A percentile compares a stretch with the other conserved stretches of the same genome.
These are phyloP conservation scores for Cyclotella choctawhatcheeana DNA, from an alignment of 108 stramenopile genomes.

Conservation along the genomic window DNA sequence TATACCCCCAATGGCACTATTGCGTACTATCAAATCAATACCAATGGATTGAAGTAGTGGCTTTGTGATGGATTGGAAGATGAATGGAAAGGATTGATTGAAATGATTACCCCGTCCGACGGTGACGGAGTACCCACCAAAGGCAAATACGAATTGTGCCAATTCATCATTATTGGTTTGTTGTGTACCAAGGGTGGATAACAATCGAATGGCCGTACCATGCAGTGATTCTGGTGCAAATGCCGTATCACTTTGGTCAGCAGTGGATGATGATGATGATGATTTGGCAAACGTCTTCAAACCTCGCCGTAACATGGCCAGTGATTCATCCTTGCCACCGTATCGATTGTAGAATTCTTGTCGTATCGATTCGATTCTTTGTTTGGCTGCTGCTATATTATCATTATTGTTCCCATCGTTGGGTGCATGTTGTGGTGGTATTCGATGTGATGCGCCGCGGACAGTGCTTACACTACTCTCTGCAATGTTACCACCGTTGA, in stretches of 20 bases:
- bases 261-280: too few relatives aligned
- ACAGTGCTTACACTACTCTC: too few relatives aligned
- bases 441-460: too few relatives aligned
- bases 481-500: too few relatives aligned
- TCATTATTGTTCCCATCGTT: background rate
- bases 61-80: slow-evolving; percentile 61
- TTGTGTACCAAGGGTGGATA: slow-evolving; percentile 20
- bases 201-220: slow-evolving; percentile 32
- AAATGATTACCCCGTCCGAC: slow-evolving; percentile 86
- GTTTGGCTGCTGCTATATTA: background rate
- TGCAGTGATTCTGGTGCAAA: background rate
- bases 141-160: slow-evolving; percentile 52
- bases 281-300: slow-evolving; percentile 31
- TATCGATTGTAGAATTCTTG: slow-evolving; percentile 46
- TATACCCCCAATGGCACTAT: slow-evolving; percentile 88
- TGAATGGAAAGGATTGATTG: slow-evolving; percentile 79
- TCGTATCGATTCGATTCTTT: slow-evolving; percentile 24
- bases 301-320: slow-evolving; percentile 34
- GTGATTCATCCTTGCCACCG: slow-evolving; percentile 43
- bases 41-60: slow-evolving; percentile 43
- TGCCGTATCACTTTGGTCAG: background rate
- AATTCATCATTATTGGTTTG: background rate
- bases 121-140: slow-evolving; percentile 88
- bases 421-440: too few relatives aligned
- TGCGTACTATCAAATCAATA: slow-evolving; percentile 65